A percentile compares a stretch with the other conserved stretches of the same genome.
phyloP scores from a whole-genome alignment of 495 filamentous ascomycete species.

The Neurospora tetrasperma region DNA sequence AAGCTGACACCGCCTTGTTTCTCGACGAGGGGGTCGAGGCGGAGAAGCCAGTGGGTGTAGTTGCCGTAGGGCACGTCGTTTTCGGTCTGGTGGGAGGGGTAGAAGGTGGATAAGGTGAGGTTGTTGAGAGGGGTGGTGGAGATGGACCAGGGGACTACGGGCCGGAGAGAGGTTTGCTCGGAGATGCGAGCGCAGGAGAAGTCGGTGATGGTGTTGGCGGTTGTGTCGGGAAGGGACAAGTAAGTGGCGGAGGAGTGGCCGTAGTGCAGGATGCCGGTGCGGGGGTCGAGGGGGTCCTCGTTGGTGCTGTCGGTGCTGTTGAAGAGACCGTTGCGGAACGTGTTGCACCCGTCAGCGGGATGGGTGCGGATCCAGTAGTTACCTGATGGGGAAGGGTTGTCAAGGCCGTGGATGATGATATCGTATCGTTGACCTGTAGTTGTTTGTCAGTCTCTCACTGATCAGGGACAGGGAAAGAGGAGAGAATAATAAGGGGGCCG shows the following conservation, averaged over 20 bases:
- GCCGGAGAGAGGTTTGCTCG: constrained; percentile 7
- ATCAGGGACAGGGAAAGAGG: not conserved
- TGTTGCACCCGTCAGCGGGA: not conserved
- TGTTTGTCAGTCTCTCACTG: not conserved
- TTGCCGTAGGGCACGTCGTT: constrained; percentile 15
- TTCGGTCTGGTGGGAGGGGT: constrained; percentile 7
- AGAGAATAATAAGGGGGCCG: not conserved
- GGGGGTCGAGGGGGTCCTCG: constrained; percentile 2
- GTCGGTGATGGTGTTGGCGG: constrained; percentile 1
- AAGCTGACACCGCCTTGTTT: not conserved
- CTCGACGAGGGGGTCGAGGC: constrained; percentile 20
- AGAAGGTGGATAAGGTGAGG: constrained; percentile 2
- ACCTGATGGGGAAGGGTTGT: constrained; percentile 10
- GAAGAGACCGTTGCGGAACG: not conserved
- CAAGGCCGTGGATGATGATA: constrained; percentile 48
- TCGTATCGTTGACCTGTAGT: constrained; percentile 46
- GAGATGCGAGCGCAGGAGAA: constrained; percentile 1
- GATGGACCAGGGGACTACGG: constrained; percentile 14
- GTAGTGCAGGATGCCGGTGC: constrained; percentile 23
- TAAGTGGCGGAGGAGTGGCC: constrained; percentile 2
- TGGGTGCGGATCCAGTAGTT: constrained; percentile 46
- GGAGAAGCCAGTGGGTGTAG: constrained; percentile 12
- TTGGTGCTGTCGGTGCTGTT: not conserved
- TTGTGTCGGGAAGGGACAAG: not conserved
- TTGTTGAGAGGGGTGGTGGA: constrained; percentile 3